Percentiles rank a stretch among this genome's conserved stretches.
These are phyloP conservation scores for Kodamaea fukazawae DNA, from an alignment of 805 yeast species.

Conservation along the genomic window DNA sequence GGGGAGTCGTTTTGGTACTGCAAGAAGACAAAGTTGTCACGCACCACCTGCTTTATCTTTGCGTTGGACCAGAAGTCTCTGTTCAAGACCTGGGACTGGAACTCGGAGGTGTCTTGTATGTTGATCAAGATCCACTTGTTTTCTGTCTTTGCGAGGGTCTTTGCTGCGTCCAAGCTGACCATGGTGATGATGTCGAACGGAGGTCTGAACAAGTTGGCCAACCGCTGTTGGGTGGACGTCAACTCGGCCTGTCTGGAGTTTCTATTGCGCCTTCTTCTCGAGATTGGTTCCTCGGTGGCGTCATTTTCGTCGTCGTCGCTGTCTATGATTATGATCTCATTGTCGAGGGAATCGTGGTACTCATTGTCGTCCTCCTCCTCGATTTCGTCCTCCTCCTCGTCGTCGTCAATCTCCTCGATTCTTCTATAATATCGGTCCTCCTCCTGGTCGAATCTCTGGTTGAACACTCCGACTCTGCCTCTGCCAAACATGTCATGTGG, in stretches of 20 bases:
- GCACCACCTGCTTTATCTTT: conserved; percentile 61
- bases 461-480: conserved; percentile 54
- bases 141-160: conserved; percentile 55
- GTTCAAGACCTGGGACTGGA: conserved; percentile 84
- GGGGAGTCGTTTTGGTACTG: conserved; percentile 81
- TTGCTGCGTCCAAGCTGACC: conserved; percentile 71
- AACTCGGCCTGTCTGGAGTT: conserved; percentile 35
- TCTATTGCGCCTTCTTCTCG: conserved; percentile 25
- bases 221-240: conserved; percentile 55
- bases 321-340: conserved; percentile 23
- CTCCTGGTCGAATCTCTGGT: conserved; percentile 49
- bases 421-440: conserved; percentile 25
- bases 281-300: conserved; percentile 8
- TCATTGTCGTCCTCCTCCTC: conserved; percentile 28
- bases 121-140: conserved; percentile 84
- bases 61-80: conserved; percentile 88
- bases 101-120: conserved; percentile 81
- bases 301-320: conserved; percentile 15
- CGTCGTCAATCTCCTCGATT: conserved; percentile 19
- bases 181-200: conserved; percentile 86
- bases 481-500: conserved; percentile 48
- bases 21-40: conserved; percentile 71
- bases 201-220: conserved; percentile 84
- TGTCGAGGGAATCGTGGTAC: conserved; percentile 25
- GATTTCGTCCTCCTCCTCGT: conserved; percentile 26